These are phyloP conservation scores for Coriaria nepalensis DNA, from an alignment of 306 rosid genomes.

Conservation along the genomic window DNA sequence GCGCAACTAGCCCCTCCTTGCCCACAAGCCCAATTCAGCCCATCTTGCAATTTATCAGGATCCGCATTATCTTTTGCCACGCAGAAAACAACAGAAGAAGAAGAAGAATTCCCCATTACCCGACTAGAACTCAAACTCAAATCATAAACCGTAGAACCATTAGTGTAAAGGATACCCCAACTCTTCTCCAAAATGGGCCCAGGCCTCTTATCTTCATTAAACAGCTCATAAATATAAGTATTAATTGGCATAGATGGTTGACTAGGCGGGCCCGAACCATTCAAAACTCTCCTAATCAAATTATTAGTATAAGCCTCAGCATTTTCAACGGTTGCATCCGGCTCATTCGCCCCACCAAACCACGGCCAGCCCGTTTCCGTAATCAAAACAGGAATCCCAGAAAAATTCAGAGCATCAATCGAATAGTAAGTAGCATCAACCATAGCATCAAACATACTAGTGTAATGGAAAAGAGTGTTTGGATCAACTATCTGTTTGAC, in stretches of 20 bases:
- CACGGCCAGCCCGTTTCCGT: conserved; percentile 90
- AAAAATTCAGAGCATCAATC: conserved; percentile 50
- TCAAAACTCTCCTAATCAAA: conserved; percentile 59
- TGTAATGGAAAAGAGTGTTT: conserved; percentile 67
- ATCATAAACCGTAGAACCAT: conserved; percentile 61
- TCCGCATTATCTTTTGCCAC: conserved; percentile 59
- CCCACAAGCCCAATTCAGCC: conserved; percentile 87
- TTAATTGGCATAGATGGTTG: conserved; percentile 56
- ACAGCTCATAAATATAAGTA: conserved; percentile 72
- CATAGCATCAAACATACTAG: conserved; percentile 90
- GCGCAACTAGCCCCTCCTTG: conserved; percentile 69
- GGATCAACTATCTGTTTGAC: conserved; percentile 95
- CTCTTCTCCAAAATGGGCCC: conserved; percentile 59
- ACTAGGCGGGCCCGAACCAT: conserved; percentile 89
- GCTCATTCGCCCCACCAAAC: conserved; percentile 65
- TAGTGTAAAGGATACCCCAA: conserved; percentile 57
- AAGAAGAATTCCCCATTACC: conserved; percentile 41
- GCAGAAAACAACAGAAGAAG: conserved; percentile 50
- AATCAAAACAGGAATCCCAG: conserved; percentile 57
- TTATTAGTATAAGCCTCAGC: conserved; percentile 55
- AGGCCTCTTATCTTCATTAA: conserved; percentile 83
- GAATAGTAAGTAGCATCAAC: conserved; percentile 85
- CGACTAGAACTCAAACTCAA: conserved; percentile 29
- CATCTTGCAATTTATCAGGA: conserved; percentile 61
- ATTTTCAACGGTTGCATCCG: conserved; percentile 59